Base-by-base conservation (phyloP, 441 rosid species). In the Arabidopsis hybrid region DNA sequence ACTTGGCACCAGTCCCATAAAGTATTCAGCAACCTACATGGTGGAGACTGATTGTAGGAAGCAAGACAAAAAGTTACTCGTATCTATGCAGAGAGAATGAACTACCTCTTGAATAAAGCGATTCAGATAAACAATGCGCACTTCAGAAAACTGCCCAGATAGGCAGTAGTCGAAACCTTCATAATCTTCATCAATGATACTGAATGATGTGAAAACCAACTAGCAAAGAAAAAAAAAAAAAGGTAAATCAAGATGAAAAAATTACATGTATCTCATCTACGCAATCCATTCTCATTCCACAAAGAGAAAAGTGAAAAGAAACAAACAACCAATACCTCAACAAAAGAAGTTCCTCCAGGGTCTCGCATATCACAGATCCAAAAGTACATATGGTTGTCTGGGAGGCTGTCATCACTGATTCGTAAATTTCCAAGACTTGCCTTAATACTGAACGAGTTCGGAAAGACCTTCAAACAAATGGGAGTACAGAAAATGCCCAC, bases 281-380 rank as follows among this genome's bases (percentile, higher is more conserved):
- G 18, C 46, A 69, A 53, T 63, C 56, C 46, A 29, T 65, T 59
- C 53, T 43, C 39, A 63, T 16, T 38, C 62, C 60, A 68, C 34
- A 51, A 68, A 29, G 55, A 38, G 45, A 67, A 52, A 68, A 29
- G 56, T 42, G 38, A 52, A 40, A 43, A 65, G 59, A 76, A 80
- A 38, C 46, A 14, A 47, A 76, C 34, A 53, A 67, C 7, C 18
- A 57, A 55, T 79, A 96, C 99, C 96, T 96, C 98, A 76, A 96
- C 96, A 83, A 96, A 96, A 71, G 99, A 96, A 78, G 92, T 92
- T 73, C 98, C 97, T 65, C 97, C 97, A 39, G 97, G 95, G 85
- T 93, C 90, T 80, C 99, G 91, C 97, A 90, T 96, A 85, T 96
- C 98, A 82, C 99, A 96, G 52, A 90, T 87, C 99, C 97, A 88